Percentiles rank a stretch among this genome's conserved stretches.
Conservation (phyloP, 345 rosid genomes). For the Garcia nutans region DNA sequence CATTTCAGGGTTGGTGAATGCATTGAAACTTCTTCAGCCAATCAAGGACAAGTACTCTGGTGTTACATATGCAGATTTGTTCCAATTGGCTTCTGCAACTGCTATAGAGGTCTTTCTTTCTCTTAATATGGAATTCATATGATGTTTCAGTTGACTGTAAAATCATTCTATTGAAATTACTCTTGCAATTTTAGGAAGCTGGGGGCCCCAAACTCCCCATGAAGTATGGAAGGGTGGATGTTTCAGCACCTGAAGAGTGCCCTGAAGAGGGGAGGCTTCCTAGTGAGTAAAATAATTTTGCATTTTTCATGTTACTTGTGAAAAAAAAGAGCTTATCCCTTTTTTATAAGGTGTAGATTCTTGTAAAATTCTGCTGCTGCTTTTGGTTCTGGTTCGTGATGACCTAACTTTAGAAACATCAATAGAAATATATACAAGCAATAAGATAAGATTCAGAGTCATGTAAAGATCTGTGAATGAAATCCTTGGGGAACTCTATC, state of each 20-base stretch:
- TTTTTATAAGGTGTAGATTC: neutral
- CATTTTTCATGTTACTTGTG: neutral
- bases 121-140: conserved; percentile 7
- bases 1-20: conserved; percentile 75
- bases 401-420: neutral
- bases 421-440: neutral
- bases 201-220: conserved; percentile 91
- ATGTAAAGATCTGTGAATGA: neutral
- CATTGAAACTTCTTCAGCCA: conserved; percentile 69
- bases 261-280: conserved; percentile 99
- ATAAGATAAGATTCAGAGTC: neutral
- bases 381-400: neutral
- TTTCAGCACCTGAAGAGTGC: conserved; percentile 64
- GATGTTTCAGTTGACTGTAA: neutral
- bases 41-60: conserved; percentile 82
- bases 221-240: conserved; percentile 94
- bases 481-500: neutral
- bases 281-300: conserved; percentile 46
- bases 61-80: conserved; percentile 82
- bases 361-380: neutral
- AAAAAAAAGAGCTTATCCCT: neutral
- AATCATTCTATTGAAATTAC: conserved; percentile 23
- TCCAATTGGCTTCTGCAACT: conserved; percentile 94
- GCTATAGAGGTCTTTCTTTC: conserved; percentile 70
- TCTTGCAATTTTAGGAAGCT: conserved; percentile 59